Base-by-base conservation (phyloP, 2,329 filamentous ascomycete species). In the Sclerotinia nivalis region DNA sequence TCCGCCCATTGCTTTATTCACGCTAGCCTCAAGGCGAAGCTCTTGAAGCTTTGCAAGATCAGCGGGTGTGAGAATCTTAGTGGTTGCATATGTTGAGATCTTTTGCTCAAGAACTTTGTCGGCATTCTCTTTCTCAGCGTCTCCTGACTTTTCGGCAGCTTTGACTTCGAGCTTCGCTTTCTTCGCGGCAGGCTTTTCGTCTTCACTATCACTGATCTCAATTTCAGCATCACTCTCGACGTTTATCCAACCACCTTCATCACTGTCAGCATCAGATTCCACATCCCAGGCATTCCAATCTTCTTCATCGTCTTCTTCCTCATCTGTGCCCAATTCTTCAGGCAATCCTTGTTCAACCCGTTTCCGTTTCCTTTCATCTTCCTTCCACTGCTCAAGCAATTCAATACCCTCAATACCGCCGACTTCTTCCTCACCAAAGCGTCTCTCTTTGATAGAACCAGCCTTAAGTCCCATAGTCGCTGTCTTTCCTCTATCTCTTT, bases 41-140 rank as follows among this genome's bases (percentile, higher is more conserved):
- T 97, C 95, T 72, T 93, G 89, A 28, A 99, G 89, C 80, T 98
- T 98, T 75, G 92, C 90, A n/a, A 98, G 87, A 80, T 99, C 96
- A 18, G 96, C 96, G 0, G 96, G 96, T 0, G 96, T 99, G 72
- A 99, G 89, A 74, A 99, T 96, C 62, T 92, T 91, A 2, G 93
- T 97, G 0, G 93, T 97, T n/a, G 94, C 94, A 56, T 97, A 88
- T 76, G 89, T 93, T 18, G 90, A 89, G 74, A 89, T 86, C 72
- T 84, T 82, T 69, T 83, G 71, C 61, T 77, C 77, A 58, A 73
- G 66, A 34, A 50, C 72, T 60, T 76, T 79, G 9, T 83, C 80
- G n/a, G 78, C 79, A 18, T 79, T 79, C 54, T 83, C 81, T 59
- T 84, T 81, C 71, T 85, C 81, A 12, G 82, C 82, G 58, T 80